Percentiles rank a stretch among this genome's conserved stretches.
phyloP scores from a whole-genome alignment of 2,329 filamentous ascomycete genomes.

The Penicillium decumbens region DNA sequence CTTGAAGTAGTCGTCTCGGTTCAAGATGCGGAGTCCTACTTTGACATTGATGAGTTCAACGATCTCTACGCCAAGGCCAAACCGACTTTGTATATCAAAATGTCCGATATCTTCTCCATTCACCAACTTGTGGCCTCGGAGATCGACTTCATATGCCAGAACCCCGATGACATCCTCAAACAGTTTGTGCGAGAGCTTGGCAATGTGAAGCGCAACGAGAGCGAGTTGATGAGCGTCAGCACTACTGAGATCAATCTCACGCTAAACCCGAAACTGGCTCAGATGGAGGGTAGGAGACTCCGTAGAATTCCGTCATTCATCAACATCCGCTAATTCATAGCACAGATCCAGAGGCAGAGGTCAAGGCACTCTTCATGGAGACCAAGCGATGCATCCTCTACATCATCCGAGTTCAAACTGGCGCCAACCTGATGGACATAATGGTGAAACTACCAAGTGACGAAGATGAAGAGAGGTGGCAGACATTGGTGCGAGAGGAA shows the following conservation, averaged over 20 bases:
- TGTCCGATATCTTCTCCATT: conserved; percentile 94
- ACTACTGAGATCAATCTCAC: conserved; percentile 88
- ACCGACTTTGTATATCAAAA: conserved; percentile 98
- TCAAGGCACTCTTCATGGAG: conserved; percentile 94
- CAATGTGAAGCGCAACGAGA: conserved; percentile 94
- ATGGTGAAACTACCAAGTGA: conserved; percentile 80
- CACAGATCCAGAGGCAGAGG: conserved; percentile 79
- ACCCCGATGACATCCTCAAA: conserved; percentile 77
- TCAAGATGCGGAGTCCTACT: conserved; percentile 80
- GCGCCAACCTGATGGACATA: conserved; percentile 88
- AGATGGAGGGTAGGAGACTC: conserved; percentile 60
- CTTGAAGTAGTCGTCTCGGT: conserved; percentile 65
- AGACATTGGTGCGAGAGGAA: conserved; percentile 74
- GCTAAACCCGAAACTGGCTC: conserved; percentile 81
- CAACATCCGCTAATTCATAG: conserved; percentile 7
- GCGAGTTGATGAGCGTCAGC: conserved; percentile 79
- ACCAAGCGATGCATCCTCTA: conserved; percentile 96
- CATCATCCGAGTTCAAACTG: conserved; percentile 94
- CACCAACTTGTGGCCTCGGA: conserved; percentile 82
- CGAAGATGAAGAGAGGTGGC: conserved; percentile 90
- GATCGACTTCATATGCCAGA: conserved; percentile 69
- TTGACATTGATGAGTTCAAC: conserved; percentile 98
- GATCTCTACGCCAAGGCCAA: conserved; percentile 95
- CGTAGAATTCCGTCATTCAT: not conserved
- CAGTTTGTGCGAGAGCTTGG: conserved; percentile 92